Base-by-base conservation (phyloP, 306 rosid species). In the peach (Prunus persica) region DNA sequence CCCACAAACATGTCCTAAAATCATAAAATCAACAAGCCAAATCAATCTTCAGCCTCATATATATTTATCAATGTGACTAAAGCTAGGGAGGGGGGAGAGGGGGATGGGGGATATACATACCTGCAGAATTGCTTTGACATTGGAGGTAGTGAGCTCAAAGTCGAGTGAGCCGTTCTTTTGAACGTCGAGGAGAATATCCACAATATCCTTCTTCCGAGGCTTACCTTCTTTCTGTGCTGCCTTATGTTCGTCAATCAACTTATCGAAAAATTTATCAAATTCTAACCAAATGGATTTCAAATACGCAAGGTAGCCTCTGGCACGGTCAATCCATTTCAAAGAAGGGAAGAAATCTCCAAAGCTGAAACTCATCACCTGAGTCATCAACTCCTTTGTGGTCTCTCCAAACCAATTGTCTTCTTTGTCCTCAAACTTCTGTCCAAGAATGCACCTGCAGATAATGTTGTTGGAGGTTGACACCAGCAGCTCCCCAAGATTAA, bases 1-100 rank as follows among this genome's bases (percentile, higher is more conserved):
- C 72, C 85, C 0, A 78, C 5, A 66, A 88, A 82, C 91, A 90
- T 84, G 74, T 92, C 92, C 93, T 90, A 58, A n/a, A 77, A 78
- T 10, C 25, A 47, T 8, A 56, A 56, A 43, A 62, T 10, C 11
- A 60, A 60, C 9, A 25, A 47, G 9, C 64, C 38, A 22, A 55
- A 16, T 67, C 32, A 8, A 19, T 65, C 9, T 10, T 60, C 65
- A 67, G 55, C 52, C 32, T 12, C 0, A 43, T 6, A 60, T 5
- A 24, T 2, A 24, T 2, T 6, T 34, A 6, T 34, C 41, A 34
- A 6, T 6, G 15, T 10, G 22, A 52, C 0, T 16, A 6, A 34
- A 18, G 24, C 24, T 20, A 57, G 0, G 28, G 7, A 20, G 1
- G 62, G 28, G 10, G 16, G n/a, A 0, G 25, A 1, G 25, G 25